phyloP scores from a whole-genome alignment of 805 yeast genomes.

The Lachancea fermentati region DNA sequence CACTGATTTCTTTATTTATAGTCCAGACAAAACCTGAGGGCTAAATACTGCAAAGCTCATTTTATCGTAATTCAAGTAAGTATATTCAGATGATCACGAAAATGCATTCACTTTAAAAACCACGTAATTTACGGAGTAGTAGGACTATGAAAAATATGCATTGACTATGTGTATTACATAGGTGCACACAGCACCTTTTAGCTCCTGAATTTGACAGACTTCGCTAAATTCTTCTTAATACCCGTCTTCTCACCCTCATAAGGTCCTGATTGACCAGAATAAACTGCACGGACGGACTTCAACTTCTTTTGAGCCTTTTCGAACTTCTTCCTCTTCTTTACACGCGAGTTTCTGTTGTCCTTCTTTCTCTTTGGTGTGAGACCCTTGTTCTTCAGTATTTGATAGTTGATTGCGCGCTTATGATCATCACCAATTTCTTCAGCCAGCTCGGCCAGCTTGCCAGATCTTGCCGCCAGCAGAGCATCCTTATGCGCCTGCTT shows the following conservation, averaged over 20 bases:
- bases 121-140: too few species aligned
- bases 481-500: constrained; percentile 64
- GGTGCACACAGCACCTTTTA: constrained; percentile 3
- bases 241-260: constrained; percentile 95
- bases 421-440: constrained; percentile 63
- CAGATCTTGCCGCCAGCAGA: constrained; percentile 74
- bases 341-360: constrained; percentile 92
- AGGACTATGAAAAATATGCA: neutral
- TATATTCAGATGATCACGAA: too few species aligned
- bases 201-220: constrained; percentile 64
- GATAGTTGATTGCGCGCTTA: constrained; percentile 91
- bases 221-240: constrained; percentile 90
- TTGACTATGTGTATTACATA: neutral
- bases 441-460: constrained; percentile 71
- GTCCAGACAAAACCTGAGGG: too few species aligned
- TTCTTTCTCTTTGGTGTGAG: constrained; percentile 89
- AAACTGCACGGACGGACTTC: constrained; percentile 85
- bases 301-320: constrained; percentile 92
- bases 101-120: too few species aligned
- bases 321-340: constrained; percentile 96
- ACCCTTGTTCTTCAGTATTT: constrained; percentile 94
- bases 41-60: too few species aligned
- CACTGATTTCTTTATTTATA: too few species aligned
- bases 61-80: too few species aligned
- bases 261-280: constrained; percentile 65